These are phyloP conservation scores for Lolium perenne DNA, from an alignment of 176 grass and related monocot species.

Conservation along the genomic window DNA sequence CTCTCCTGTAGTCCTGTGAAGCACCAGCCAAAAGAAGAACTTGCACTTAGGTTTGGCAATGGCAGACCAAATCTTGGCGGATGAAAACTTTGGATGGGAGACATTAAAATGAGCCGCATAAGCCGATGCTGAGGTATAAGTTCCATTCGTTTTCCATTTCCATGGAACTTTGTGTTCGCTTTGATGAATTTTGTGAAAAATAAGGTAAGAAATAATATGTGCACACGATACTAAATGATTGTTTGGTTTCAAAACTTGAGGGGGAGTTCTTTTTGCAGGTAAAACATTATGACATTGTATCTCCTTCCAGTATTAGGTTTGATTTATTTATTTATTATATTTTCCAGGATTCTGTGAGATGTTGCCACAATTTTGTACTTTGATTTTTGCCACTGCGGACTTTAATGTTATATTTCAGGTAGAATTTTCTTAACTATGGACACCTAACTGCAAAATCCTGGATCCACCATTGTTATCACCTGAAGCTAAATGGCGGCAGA, in stretches of 20 bases:
- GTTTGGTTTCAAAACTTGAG: neutral
- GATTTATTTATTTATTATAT: neutral
- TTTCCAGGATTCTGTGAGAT: neutral
- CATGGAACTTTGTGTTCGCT: neutral
- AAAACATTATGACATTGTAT: neutral
- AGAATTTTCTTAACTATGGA: neutral
- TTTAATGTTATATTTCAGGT: neutral
- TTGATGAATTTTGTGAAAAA: neutral
- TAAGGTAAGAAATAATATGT: neutral
- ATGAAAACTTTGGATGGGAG: neutral
- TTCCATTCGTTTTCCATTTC: neutral
- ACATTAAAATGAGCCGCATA: neutral
- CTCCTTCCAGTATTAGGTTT: neutral
- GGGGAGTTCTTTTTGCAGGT: neutral
- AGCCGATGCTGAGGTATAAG: neutral
- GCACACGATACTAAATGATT: neutral
- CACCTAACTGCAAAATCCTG: neutral
- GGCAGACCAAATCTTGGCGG: neutral
- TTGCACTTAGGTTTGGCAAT: neutral
- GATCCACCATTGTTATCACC: neutral
- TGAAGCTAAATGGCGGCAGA: conserved; percentile 13
- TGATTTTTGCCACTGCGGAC: neutral
- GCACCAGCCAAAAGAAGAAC: neutral
- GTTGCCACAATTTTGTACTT: neutral
- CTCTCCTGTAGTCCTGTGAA: neutral